These are phyloP conservation scores for Tylopilus subfusipes DNA, from an alignment of 768 basidiomycete genomes.

Conservation along the genomic window DNA sequence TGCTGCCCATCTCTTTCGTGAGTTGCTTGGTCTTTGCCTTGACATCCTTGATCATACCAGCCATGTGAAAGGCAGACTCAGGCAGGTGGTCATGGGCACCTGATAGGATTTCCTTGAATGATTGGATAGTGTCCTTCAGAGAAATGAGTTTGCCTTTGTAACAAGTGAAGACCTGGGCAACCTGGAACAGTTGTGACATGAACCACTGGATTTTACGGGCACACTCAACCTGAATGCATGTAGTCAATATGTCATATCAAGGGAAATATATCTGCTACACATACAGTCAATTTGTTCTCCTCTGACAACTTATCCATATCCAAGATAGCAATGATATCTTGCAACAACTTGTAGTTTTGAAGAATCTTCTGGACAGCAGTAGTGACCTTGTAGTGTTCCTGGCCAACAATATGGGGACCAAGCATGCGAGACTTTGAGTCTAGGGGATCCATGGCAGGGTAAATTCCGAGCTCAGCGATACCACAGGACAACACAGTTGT, in stretches of 20 bases:
- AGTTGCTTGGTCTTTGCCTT: slow-evolving; percentile 96
- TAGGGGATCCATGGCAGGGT: too few species aligned
- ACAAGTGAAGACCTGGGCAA: slow-evolving; percentile 99
- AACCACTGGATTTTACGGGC: slow-evolving; percentile 98
- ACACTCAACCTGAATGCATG: slow-evolving; percentile 72
- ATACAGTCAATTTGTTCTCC: slow-evolving; percentile 90
- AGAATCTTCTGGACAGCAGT: slow-evolving; percentile 97
- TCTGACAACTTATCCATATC: slow-evolving; percentile 99
- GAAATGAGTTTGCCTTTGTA: slow-evolving; percentile 97
- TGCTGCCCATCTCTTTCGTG: slow-evolving; percentile 83
- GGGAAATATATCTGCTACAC: background rate
- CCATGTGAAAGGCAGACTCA: slow-evolving; percentile 98
- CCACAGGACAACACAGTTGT: too few species aligned
- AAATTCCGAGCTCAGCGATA: too few species aligned
- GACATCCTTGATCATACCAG: slow-evolving; percentile 95
- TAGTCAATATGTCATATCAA: slow-evolving; percentile 2
- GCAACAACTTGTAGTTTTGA: slow-evolving; percentile 95
- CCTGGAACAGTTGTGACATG: slow-evolving; percentile 99
- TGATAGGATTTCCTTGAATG: slow-evolving; percentile 96
- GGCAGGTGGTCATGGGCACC: slow-evolving; percentile 86
- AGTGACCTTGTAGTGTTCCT: slow-evolving; percentile 94
- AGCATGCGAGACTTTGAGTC: slow-evolving; percentile 99
- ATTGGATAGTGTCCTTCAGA: slow-evolving; percentile 92
- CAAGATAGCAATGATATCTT: slow-evolving; percentile 97
- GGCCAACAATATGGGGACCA: slow-evolving; percentile 91